phyloP scores from a whole-genome alignment of 2,329 filamentous ascomycete species.

The Pyrenophora seminiperda region DNA sequence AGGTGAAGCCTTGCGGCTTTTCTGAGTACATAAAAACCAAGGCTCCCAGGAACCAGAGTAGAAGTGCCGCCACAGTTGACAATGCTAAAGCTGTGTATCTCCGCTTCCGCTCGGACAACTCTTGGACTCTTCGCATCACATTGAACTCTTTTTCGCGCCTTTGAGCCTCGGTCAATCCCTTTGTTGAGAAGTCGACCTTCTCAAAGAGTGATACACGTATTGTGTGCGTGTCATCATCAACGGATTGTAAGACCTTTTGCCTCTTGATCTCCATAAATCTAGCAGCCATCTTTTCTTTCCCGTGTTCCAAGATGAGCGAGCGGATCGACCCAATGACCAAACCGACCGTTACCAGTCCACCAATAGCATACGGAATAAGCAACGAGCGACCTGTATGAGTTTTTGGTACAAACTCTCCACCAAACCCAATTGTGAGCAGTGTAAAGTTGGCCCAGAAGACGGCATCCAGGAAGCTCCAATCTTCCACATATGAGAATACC shows the following conservation, averaged over 20 bases:
- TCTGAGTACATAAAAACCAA: slow-evolving; percentile 57
- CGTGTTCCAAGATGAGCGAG: slow-evolving; percentile 56
- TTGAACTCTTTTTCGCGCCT: slow-evolving; percentile 56
- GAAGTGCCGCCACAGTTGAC: slow-evolving; percentile 47
- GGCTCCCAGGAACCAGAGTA: slow-evolving; percentile 56
- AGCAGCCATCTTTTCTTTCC: slow-evolving; percentile 57
- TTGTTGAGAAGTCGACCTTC: slow-evolving; percentile 50
- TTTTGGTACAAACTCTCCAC: slow-evolving; percentile 55
- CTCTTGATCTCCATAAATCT: slow-evolving; percentile 57
- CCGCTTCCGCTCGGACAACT: slow-evolving; percentile 42
- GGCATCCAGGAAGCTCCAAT: slow-evolving; percentile 59
- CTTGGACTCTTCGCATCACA: slow-evolving; percentile 51
- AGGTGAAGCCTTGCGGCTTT: slow-evolving; percentile 54
- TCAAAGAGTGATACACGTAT: slow-evolving; percentile 52
- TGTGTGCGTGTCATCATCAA: slow-evolving; percentile 48
- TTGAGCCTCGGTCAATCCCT: slow-evolving; percentile 45
- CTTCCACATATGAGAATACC: slow-evolving; percentile 56
- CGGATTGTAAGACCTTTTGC: slow-evolving; percentile 48
- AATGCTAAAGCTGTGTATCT: slow-evolving; percentile 50
- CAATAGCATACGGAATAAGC: slow-evolving; percentile 61
- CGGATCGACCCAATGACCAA: slow-evolving; percentile 61
- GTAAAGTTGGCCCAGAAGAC: slow-evolving; percentile 64
- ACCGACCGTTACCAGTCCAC: slow-evolving; percentile 61
- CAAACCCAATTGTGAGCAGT: slow-evolving; percentile 61
- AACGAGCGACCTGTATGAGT: slow-evolving; percentile 58